Percentiles rank a stretch among this genome's conserved stretches.
phyloP scores from a whole-genome alignment of 2,329 filamentous ascomycete species.

The Alternaria tenuissima region DNA sequence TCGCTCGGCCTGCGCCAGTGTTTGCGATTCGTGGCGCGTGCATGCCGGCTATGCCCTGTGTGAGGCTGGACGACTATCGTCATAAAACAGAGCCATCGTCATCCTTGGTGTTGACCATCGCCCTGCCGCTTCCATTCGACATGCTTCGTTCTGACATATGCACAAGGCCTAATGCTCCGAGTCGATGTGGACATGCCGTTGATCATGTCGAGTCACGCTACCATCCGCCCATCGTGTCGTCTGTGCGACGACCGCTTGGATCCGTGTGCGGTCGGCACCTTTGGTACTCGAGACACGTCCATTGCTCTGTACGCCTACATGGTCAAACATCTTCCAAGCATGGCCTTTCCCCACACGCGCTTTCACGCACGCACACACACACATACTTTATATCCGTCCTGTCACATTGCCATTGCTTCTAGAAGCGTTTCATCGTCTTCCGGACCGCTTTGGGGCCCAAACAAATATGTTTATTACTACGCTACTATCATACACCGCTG shows the following conservation, averaged over 20 bases:
- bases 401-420: slow-evolving; percentile 28
- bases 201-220: slow-evolving; percentile 3
- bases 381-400: slow-evolving; percentile 12
- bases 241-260: slow-evolving; percentile 16
- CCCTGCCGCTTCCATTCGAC: not conserved
- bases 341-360: slow-evolving; percentile 9
- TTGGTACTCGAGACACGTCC: slow-evolving; percentile 13
- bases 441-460: slow-evolving; percentile 9
- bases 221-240: slow-evolving; percentile 11
- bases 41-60: slow-evolving; percentile 4
- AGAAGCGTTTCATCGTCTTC: slow-evolving; percentile 23
- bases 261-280: slow-evolving; percentile 11
- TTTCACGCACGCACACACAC: too few relatives aligned
- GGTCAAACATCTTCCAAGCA: slow-evolving; percentile 16
- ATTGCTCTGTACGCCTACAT: slow-evolving; percentile 12
- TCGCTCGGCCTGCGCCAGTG: slow-evolving; percentile 7
- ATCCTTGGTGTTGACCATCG: slow-evolving; percentile 7
- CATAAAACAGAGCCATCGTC: not conserved
- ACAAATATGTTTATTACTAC: not conserved
- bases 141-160: slow-evolving; percentile 3
- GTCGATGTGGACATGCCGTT: not conserved
- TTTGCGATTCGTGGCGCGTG: slow-evolving; percentile 14
- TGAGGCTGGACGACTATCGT: slow-evolving; percentile 13
- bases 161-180: slow-evolving; percentile 13
- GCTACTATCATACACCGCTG: slow-evolving; percentile 12